Conservation (phyloP, 768 basidiomycete species). For the Brasilioporus rufonigricans region DNA sequence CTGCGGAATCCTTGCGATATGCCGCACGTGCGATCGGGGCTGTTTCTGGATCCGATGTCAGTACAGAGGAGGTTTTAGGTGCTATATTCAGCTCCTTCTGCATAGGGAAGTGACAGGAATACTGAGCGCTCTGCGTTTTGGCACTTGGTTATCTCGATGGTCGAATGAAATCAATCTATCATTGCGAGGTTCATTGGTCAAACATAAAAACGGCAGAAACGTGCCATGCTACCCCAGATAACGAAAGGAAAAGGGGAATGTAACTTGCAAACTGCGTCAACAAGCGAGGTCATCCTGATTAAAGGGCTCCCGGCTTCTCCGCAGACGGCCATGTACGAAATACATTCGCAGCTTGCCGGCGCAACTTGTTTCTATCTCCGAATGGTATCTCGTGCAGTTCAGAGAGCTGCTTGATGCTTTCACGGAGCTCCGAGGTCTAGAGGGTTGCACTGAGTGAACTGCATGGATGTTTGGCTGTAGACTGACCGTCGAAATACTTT, state of each 20-base stretch:
- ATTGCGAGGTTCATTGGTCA: neutral
- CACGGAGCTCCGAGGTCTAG: constrained; percentile 20
- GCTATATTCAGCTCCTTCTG: constrained; percentile 85
- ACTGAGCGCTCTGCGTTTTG: neutral
- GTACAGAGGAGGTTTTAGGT: constrained; percentile 81
- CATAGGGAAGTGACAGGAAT: constrained; percentile 64
- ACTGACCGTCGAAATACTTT: constrained; percentile 15
- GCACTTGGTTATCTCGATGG: neutral
- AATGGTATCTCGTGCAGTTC: constrained; percentile 30
- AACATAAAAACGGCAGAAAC: neutral
- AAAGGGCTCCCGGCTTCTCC: neutral
- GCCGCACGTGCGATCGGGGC: constrained; percentile 81
- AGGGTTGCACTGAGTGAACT: neutral
- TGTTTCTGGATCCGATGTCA: constrained; percentile 71
- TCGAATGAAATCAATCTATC: constrained; percentile 1
- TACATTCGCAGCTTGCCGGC: constrained; percentile 19
- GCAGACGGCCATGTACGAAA: constrained; percentile 14
- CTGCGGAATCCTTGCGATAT: constrained; percentile 85
- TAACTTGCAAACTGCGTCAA: neutral
- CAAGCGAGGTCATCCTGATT: neutral
- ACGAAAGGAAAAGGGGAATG: neutral
- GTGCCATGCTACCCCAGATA: neutral
- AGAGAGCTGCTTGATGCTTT: constrained; percentile 24
- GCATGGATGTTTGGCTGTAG: neutral
- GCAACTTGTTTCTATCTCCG: constrained; percentile 27